phyloP scores from a whole-genome alignment of 164 flowering plant genomes.

The Vitis rupestris region DNA sequence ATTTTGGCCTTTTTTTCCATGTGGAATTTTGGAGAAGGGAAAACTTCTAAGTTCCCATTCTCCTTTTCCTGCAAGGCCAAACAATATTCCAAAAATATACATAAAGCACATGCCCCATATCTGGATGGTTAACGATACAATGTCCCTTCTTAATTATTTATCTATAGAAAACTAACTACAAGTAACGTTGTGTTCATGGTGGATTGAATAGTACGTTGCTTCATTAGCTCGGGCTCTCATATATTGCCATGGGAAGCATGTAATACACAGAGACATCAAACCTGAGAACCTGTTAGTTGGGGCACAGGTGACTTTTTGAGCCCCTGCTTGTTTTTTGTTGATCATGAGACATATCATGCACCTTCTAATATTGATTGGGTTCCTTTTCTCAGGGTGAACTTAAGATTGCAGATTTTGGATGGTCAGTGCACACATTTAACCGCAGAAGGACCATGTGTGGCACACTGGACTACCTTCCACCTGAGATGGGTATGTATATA shows the following conservation, averaged over 20 bases:
- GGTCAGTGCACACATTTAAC: constrained; percentile 98
- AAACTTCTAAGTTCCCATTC: too few relatives aligned
- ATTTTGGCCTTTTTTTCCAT: too few relatives aligned
- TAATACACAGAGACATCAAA: constrained; percentile 94
- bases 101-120: too few relatives aligned
- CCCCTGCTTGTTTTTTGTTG: background rate
- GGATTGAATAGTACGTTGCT: constrained; percentile 69
- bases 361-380: constrained; percentile 14
- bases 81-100: too few relatives aligned
- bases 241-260: constrained; percentile 95
- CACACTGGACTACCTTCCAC: constrained; percentile 97
- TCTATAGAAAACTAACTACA: constrained; percentile 7
- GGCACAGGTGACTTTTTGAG: constrained; percentile 53
- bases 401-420: constrained; percentile 97
- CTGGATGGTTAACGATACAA: too few relatives aligned
- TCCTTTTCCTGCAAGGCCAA: too few relatives aligned
- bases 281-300: constrained; percentile 95
- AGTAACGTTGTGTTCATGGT: background rate
- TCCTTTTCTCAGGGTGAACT: constrained; percentile 71
- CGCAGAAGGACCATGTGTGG: constrained; percentile 97
- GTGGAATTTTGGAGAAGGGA: too few relatives aligned
- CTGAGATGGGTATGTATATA: constrained; percentile 91
- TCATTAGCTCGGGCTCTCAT: constrained; percentile 89
- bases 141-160: too few relatives aligned
- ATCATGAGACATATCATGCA: background rate